phyloP scores from a whole-genome alignment of 805 yeast species.

The Lipomyces mesembrius region DNA sequence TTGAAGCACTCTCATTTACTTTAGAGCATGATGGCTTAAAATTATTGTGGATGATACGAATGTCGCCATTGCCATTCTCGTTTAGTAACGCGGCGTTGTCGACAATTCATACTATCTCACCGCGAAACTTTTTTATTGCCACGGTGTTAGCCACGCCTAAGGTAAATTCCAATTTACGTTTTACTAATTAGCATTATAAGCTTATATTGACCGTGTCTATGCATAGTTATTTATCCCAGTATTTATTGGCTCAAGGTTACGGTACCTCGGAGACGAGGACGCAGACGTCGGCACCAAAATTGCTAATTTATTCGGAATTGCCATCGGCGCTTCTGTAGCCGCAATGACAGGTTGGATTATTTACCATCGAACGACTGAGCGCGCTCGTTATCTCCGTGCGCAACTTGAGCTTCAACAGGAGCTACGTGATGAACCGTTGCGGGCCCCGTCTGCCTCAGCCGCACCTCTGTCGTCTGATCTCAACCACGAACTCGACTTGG shows the following conservation, averaged over 20 bases:
- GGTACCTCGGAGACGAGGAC: conserved; percentile 31
- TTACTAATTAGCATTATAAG: too few relatives aligned
- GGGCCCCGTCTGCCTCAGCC: conserved; percentile 1
- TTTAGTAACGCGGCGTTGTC: conserved; percentile 91
- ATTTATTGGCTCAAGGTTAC: conserved; percentile 36
- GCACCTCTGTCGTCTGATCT: background rate
- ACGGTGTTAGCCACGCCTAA: conserved; percentile 78
- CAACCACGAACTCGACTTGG: background rate
- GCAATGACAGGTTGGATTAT: conserved; percentile 34
- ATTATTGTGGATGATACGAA: conserved; percentile 70
- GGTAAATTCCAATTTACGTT: conserved; percentile 7
- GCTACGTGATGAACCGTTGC: conserved; percentile 20
- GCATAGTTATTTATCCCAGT: conserved; percentile 30
- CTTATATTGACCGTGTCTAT: background rate
- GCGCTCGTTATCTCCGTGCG: conserved; percentile 21
- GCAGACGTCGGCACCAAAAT: conserved; percentile 23
- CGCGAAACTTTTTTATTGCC: conserved; percentile 68
- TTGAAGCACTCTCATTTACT: conserved; percentile 75
- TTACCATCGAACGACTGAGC: conserved; percentile 31
- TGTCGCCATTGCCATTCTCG: conserved; percentile 94
- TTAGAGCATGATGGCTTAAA: conserved; percentile 71
- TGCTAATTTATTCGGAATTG: conserved; percentile 29
- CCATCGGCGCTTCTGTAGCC: conserved; percentile 25
- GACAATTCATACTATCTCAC: conserved; percentile 75
- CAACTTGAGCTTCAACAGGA: conserved; percentile 19